Evolutionary conservation across 108 stramenopile genomes (phyloP), one percentile per base, ranked within the genome.

Genomic region (Cyclotella sp.): DNA sequence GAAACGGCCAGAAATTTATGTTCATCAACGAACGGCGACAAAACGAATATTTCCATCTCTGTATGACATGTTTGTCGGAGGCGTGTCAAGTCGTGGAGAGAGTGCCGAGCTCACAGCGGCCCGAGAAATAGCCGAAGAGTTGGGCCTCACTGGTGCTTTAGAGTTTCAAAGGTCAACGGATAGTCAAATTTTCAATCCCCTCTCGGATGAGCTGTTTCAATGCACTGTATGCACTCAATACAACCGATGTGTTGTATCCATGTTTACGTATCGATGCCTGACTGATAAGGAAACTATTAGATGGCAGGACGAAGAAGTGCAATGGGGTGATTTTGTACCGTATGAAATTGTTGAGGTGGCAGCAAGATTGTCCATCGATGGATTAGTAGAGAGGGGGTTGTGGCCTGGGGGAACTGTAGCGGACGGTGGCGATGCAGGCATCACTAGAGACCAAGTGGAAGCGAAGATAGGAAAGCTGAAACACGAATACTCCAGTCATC

Each of bases 41-140:
- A 94, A 94, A 70, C 85, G 88, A 15, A 90, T 94, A 44, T 94
- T 94, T 71, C 93, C 93, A 14, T 83, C 83, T 14, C 66, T 94
- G 16, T 94, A 91, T 61, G 93, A 94, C 49, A 94, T 94, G 93
- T 94, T 91, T 75, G 89, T 94, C 0, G 93, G 93, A n/a, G 93
- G 93, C 11, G 84, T 94, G 2, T 86, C 88, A 0, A 43, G 76
- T 24, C 73, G 85, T 15, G 86, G 82, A 11, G 90, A 94, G 80
- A 70, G 76, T 41, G 21, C 89, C n/a, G 43, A 76, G 4, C 19
- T 72, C 14, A 91, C 93, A 29, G 93, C 90, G 0, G 75, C 77
- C 28, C 76, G 93, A 49, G 93, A 94, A 75, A 87, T 94, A 19
- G 85, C 84, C 34, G 93, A 94, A 75, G 93, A 94, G 72, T 73